Evolutionary conservation across 202 grass and related monocot genomes (phyloP).

Genomic region (Carex sylvatica): DNA sequence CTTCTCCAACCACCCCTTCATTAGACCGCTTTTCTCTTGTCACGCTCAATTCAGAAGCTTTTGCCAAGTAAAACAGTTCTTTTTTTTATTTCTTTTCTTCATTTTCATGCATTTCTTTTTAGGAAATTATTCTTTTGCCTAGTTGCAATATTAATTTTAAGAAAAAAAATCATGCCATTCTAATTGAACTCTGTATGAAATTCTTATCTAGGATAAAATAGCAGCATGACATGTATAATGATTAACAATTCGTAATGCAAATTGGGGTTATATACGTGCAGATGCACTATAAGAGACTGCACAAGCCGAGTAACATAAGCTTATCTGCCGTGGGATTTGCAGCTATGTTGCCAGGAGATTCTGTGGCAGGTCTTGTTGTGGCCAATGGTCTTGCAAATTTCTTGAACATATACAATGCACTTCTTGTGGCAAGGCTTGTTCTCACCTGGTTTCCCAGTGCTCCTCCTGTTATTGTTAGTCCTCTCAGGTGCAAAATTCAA

Average conservation of each 20-base stretch:
- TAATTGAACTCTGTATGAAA: background rate
- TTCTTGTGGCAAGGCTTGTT: conserved; percentile 78
- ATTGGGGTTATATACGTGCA: conserved; percentile 20
- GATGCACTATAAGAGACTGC: conserved; percentile 25
- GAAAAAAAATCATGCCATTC: background rate
- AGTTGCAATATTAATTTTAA: background rate
- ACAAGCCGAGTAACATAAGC: conserved; percentile 7
- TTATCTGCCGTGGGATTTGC: conserved; percentile 51
- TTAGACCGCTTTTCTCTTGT: conserved; percentile 56
- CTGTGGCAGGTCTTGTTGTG: conserved; percentile 76
- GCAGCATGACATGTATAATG: background rate
- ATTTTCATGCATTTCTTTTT: background rate
- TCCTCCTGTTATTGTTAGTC: conserved; percentile 77
- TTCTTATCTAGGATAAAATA: background rate
- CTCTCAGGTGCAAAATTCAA: conserved; percentile 62
- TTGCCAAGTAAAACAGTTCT: conserved; percentile 43
- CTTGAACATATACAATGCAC: conserved; percentile 89
- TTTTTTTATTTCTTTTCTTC: background rate
- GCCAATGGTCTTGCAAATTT: conserved; percentile 85
- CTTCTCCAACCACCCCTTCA: conserved; percentile 55
- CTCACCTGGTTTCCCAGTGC: conserved; percentile 98
- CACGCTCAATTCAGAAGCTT: conserved; percentile 60
- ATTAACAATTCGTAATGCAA: background rate
- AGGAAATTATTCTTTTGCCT: background rate
- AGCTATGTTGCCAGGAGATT: conserved; percentile 65